Percentiles rank a stretch among this genome's conserved stretches.
These are phyloP conservation scores for Grosmannia huntii DNA, from an alignment of 2,329 filamentous ascomycete genomes.

Conservation along the genomic window DNA sequence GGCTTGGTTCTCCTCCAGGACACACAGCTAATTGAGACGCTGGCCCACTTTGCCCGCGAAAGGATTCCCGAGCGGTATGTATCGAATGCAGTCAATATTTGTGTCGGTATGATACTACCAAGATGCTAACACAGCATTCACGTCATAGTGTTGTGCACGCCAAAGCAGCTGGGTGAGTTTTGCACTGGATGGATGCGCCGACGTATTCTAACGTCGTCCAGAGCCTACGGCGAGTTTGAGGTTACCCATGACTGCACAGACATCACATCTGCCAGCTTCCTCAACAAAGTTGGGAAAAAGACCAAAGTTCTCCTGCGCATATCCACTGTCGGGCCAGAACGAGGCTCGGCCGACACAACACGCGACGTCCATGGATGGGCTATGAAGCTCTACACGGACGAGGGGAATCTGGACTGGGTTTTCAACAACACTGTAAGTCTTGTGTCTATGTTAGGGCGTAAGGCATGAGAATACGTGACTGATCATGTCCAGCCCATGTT, in stretches of 20 bases:
- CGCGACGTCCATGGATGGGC: background rate
- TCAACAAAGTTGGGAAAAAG: background rate
- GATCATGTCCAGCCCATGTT: background rate
- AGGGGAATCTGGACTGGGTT: background rate
- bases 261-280: background rate
- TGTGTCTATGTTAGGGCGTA: too few relatives aligned
- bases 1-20: background rate
- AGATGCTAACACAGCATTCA: background rate
- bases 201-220: background rate
- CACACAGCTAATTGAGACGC: background rate
- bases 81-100: background rate
- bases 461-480: background rate
- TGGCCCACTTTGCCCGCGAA: background rate
- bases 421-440: background rate
- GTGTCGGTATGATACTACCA: background rate
- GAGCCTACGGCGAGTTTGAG: background rate
- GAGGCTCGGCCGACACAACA: background rate
- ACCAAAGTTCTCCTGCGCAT: background rate
- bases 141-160: background rate
- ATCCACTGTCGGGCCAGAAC: background rate
- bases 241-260: background rate
- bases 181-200: too few relatives aligned
- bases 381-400: background rate
- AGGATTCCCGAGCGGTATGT: background rate
- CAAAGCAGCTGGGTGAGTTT: background rate